Percentiles rank a stretch among this genome's conserved stretches.
phyloP scores from a whole-genome alignment of 768 basidiomycete genomes.

The Candolleomyces efflorescens region DNA sequence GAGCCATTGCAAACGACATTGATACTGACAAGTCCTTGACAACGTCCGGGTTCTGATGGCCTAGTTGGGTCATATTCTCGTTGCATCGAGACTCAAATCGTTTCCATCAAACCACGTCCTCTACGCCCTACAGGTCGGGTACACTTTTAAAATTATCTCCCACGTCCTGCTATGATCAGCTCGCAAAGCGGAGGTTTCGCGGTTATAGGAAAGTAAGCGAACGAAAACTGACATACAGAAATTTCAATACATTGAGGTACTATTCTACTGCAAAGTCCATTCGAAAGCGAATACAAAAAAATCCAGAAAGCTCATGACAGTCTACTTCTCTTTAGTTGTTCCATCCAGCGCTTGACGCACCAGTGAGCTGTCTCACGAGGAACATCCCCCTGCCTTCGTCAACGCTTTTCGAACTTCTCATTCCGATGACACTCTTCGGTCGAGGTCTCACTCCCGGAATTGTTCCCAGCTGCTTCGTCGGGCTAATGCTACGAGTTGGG shows the following conservation, averaged over 20 bases:
- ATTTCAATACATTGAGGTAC: no score
- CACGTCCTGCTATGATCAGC: no score
- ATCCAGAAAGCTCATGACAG: background rate
- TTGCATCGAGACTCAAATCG: background rate
- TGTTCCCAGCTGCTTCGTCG: constrained; percentile 58
- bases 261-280: no score
- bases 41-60: background rate
- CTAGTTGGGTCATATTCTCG: no score
- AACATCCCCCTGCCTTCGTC: constrained; percentile 76
- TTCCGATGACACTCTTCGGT: constrained; percentile 76
- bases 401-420: constrained; percentile 53
- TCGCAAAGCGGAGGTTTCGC: no score
- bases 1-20: background rate
- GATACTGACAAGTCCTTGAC: constrained; percentile 10
- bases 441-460: constrained; percentile 41
- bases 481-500: constrained; percentile 69
- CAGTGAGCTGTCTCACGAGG: constrained; percentile 77
- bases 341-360: constrained; percentile 26
- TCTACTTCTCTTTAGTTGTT: background rate
- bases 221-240: no score
- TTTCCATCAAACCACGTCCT: constrained; percentile 7
- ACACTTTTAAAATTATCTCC: no score
- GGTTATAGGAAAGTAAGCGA: no score
- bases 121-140: no score
- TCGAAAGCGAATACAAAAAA: background rate